These are phyloP conservation scores for Colletotrichum sp. DNA, from an alignment of 2,329 filamentous ascomycete species.

Conservation along the genomic window DNA sequence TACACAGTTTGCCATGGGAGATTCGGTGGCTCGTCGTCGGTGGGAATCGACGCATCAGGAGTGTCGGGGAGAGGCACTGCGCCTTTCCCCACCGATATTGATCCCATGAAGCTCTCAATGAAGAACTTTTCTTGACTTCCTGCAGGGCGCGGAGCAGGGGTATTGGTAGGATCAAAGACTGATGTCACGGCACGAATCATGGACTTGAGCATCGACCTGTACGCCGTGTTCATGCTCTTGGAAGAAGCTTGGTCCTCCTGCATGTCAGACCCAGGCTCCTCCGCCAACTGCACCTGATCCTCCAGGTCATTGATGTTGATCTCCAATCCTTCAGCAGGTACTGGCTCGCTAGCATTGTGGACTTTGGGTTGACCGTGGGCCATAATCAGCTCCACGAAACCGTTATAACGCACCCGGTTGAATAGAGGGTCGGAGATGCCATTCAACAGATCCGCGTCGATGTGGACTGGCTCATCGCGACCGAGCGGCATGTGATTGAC, in stretches of 20 bases:
- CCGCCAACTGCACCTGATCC: constrained; percentile 17
- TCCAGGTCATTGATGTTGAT: constrained; percentile 17
- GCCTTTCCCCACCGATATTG: constrained; percentile 59
- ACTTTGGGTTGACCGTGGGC: constrained; percentile 45
- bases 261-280: constrained; percentile 5
- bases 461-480: constrained; percentile 84
- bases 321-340: not conserved
- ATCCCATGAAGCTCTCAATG: constrained; percentile 51
- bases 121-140: constrained; percentile 30
- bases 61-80: constrained; percentile 75
- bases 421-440: constrained; percentile 86
- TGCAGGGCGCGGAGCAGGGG: constrained; percentile 33
- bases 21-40: constrained; percentile 38
- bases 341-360: constrained; percentile 29
- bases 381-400: constrained; percentile 76
- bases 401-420: constrained; percentile 74
- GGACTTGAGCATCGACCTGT: constrained; percentile 52
- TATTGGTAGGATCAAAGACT: constrained; percentile 42
- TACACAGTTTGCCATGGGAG: constrained; percentile 76
- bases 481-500: constrained; percentile 84
- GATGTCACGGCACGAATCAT: constrained; percentile 52
- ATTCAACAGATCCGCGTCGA: constrained; percentile 77
- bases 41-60: constrained; percentile 56
- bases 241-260: constrained; percentile 26
- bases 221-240: constrained; percentile 23